Evolutionary conservation across 2,329 filamentous ascomycete genomes (phyloP), one percentile per base, ranked within the genome.

Genomic region (Fusarium redolens): DNA sequence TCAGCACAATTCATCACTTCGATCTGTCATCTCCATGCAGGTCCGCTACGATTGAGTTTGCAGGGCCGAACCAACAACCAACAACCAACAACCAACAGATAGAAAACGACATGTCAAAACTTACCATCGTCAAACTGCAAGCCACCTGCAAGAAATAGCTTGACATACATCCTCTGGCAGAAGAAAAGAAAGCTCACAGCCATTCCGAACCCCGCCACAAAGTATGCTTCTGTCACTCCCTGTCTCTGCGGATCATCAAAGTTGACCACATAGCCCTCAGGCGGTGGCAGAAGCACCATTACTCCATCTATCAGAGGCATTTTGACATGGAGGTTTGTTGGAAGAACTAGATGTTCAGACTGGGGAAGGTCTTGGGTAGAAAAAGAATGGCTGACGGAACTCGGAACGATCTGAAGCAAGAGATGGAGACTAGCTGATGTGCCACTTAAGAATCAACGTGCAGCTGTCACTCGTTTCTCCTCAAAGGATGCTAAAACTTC

Each of bases 231-330:
- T 7, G 68, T 35, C 18, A 75, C 75, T 18, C 65, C 72, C 25
- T 78, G 73, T 17, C 72, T 71, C 41, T 74, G 73, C 4, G 81
- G 81, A 44, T 82, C 71, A 4, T 78, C 77, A 47, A 83, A 81
- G 54, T 83, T 72, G 30, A 82, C 78, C 13, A 76, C 74, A 59
- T 82, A 83, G 37, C 73, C 80, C 11, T 72, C 65, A 7, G 81
- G 81, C 2, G 80, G 72, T 15, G 61, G 58, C 14, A 77, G 35
- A 20, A 76, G 67, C 28, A 65, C 62, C 18, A 35, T 33, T 2
- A 74, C 55, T 28, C 72, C 75, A 41, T 75, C 54, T 25, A 75
- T 57, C 11, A 65, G 25, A 14, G 70, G 48, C 72, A 77, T 77
- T 8, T 68, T 70, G 54, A 43, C n/a, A 18, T 40, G 28, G 5